Evolutionary conservation across 2,329 filamentous ascomycete species (phyloP), one percentile per base, ranked within the genome.

Genomic region (Xylariaceae sp.): DNA sequence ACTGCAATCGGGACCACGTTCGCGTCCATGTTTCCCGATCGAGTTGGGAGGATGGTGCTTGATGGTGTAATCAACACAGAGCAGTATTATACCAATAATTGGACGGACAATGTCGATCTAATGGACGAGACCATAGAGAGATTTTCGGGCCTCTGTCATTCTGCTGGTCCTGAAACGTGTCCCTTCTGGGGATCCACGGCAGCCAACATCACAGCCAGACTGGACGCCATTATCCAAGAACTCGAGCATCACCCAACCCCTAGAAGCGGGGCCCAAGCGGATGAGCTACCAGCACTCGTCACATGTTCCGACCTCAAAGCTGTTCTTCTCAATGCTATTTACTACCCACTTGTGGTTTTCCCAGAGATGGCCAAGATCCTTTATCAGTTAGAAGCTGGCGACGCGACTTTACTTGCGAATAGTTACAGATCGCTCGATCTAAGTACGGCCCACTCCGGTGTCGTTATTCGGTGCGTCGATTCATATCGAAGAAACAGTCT

Each of bases 1-100:
- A 69, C 68, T 17, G 51, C 63, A 31, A 54, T 64, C 14, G 67
- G 67, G 48, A 43, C 54, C 14, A 65, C 62, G 16, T 66, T 71
- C 49, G 69, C 70, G 14, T 66, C 69, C 19, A 68, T 73, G 65
- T 73, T 72, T 59, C 71, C 71, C 1, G 69, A 69, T n/a, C 61
- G 67, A 9, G 61, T 72, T n/a, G 70, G 64, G 14, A 64, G 66
- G 48, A 64, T 73, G 56, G 39, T 73, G 10, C 60, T 73, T 16
- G 70, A 72, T 53, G 61, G 64, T 28, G 44, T 64, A 39, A 4
- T 63, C 31, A 53, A 66, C 40, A 34, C 49, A 36, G 49, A 52
- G 11, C 36, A 52, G 33, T 55, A 55, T 31, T 55, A 56, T 6
- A 12, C 28, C 1, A 56, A 56, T 28, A 34, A 51, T 45, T 47